A percentile compares a stretch with the other conserved stretches of the same genome.
Evolutionary conservation across 108 stramenopile species (phyloP).

Genomic region (Epipyxis sp.): DNA sequence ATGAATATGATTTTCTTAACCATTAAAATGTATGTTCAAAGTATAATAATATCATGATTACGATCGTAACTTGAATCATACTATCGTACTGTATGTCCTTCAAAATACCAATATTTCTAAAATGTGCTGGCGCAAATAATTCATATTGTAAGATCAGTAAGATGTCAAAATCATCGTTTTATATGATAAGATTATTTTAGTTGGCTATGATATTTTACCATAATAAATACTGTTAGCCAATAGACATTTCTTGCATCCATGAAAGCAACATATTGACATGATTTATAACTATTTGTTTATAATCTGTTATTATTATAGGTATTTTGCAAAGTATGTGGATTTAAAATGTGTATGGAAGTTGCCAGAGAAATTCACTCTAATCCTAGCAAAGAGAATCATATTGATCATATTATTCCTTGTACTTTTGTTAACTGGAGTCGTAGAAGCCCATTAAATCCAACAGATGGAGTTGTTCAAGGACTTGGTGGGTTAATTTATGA

Average conservation of each 20-base stretch:
- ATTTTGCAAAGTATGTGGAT: constrained; percentile 27
- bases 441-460: background rate
- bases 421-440: constrained; percentile 31
- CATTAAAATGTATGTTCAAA: no score
- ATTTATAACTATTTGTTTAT: no score
- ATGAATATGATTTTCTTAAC: no score
- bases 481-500: constrained; percentile 36
- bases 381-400: background rate
- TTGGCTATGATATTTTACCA: background rate
- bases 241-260: no score
- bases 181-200: background rate
- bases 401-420: constrained; percentile 10
- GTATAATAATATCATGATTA: no score
- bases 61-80: no score
- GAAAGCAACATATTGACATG: no score
- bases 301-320: background rate
- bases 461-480: constrained; percentile 35
- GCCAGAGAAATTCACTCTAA: constrained; percentile 22
- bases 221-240: no score
- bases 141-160: no score
- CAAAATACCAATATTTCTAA: no score
- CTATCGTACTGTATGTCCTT: no score
- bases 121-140: no score
- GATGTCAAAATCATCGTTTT: background rate
- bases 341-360: constrained; percentile 34